Base-by-base conservation (phyloP, 2,329 filamentous ascomycete species). In the Dryadomyces quercus-mongolicae region DNA sequence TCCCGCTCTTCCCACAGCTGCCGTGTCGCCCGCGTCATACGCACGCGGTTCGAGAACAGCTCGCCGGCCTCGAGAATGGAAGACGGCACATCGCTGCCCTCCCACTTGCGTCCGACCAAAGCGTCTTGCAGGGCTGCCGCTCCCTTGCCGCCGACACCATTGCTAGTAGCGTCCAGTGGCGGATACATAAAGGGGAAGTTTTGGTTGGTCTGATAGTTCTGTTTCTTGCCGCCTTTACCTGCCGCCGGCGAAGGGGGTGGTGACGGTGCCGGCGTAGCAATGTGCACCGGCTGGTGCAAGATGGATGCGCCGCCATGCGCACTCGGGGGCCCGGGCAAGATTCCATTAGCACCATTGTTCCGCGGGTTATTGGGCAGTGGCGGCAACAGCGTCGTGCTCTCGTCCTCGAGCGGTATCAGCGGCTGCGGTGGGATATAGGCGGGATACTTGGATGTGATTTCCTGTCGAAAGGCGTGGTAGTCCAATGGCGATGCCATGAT, bases 201-300 rank as follows among this genome's bases (percentile, higher is more conserved):
- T 63, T 98, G 93, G 64, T 98, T 98, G 0, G 93, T 98, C 67
- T 98, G 93, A 63, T 98, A 98, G 62, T 97, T 98, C 64, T 98
- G 93, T 66, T 98, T 98, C 74, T 98, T 98, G 1, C 86, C 91
- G 52, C 87, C 88, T 67, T 97, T 98, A 0, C 90, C 90, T 25
- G 90, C 91, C 10, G 74, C 78, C 0, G 93, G 93, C 1, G 92
- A 96, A 1, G 93, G 93, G 0, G 93, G 93, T 22, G 93, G 93
- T 0, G 93, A 98, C 1, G 93, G 93, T 0, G 91, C 92, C 0
- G 93, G 93, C 1, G 93, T 98, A n/a, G 93, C 93, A 62, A 98
- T 98, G 67, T 98, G 93, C 6, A 98, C 92, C 6, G 93, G 89
- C 64, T 97, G 92, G 65, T 97, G 84, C 25, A 98, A 77, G 63